Evolutionary conservation across 2,329 filamentous ascomycete species (phyloP), one percentile per base, ranked within the genome.

Genomic region (Onygenales sp.): DNA sequence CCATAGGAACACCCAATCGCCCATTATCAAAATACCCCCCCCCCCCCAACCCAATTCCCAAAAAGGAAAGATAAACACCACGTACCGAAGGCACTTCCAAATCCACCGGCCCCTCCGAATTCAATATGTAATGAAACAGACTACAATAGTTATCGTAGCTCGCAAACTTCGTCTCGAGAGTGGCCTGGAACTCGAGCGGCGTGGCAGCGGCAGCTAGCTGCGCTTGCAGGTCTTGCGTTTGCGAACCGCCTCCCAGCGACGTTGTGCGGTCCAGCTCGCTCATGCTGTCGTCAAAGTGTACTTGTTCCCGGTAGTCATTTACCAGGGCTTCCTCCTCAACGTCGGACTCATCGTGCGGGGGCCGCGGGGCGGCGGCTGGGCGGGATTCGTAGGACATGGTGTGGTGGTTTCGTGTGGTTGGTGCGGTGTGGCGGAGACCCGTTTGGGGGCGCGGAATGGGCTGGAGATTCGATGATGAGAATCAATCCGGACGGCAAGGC

Each of bases 91-190:
- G 93, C 60, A 92, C 87, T 73, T 98, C 93, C 62, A 98, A 79
- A 69, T 98, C 93, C 56, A 98, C 92, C 13, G 93, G 93, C n/a
- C 93, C 93, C 62, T 97, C 93, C 49, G 92, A 97, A 82, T 98
- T 98, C 69, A 98, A 79, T 72, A 98, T 96, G 76, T 89, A 97
- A 78, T 98, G 93, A 79, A 98, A 98, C 64, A 98, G 79, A 74
- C 88, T 95, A 85, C 93, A 98, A 82, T 98, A 98, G 71, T 89
- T 88, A 77, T 98, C 93, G 80, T 98, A 98, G 77, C 91, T 96
- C 72, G 89, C 86, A 77, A 97, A 96, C 77, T 97, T 97, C 72
- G 88, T 88, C 74, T 97, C 93, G 53, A 98, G 81, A 36, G 91
- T 88, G 47, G 93, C 93, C 67, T 93, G 90, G 74, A 95, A 97